Base-by-base conservation (phyloP, 2,329 filamentous ascomycete genomes). In the Exophiala sp. region DNA sequence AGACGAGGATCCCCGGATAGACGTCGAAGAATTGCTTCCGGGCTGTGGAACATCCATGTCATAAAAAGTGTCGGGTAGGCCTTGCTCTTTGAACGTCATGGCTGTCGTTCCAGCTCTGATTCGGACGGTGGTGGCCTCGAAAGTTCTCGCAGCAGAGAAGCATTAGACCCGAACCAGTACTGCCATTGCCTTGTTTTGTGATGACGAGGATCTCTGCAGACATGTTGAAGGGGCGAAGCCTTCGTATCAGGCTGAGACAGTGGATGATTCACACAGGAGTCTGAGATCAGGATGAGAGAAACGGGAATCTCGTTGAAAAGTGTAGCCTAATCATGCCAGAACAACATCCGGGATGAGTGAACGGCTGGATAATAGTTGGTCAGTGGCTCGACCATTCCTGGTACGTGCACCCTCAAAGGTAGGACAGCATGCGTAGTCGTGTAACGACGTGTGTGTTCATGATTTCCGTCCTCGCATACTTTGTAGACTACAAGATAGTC, bases 201-300 rank as follows among this genome's bases (percentile, higher is more conserved):
- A 24, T 33, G 35, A 20, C 34, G 11, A 20, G 7, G 14, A 10
- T 14, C 16, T 10, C n/a, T 12, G 20, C 14, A 36, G 35, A 12
- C 8, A 40, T 20, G 16, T 24, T 16, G 8, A 38, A 39, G 18
- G 45, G 33, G 44, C 21, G 39, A 40, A 39, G 20, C 36, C 14
- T 44, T 32, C 48, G 51, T 54, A 44, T 54, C 51, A 54, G 51
- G 51, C 51, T 54, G 51, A 54, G 51, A 54, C 51, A 43, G 38
- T 38, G 44, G 39, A 41, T 45, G 39, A 44, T 39, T 32, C 11
- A 48, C 38, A 20, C 35, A 33, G 20, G 34, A 14, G 14, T n/a
- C 20, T 36, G 42, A 47, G 50, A 52, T 52, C 35, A 21, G 42
- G 49, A 44, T 10, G 18, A 36, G 18, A 16, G 43, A 46, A 18